phyloP scores from a whole-genome alignment of 371 early-diverging fungal species.

The Rhizoclosmatium hyalinum region DNA sequence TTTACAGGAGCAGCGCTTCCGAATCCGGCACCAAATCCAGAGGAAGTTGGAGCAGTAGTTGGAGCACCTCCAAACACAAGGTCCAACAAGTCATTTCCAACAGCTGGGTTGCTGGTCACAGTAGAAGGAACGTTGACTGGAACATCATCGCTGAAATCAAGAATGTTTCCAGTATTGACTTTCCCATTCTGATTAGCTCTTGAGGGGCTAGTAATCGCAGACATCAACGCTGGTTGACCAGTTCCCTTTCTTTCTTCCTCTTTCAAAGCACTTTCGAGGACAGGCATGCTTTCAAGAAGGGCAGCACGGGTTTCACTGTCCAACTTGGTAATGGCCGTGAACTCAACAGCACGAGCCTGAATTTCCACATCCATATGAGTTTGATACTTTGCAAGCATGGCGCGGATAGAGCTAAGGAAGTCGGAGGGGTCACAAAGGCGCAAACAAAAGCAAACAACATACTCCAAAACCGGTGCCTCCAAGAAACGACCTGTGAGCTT shows the following conservation, averaged over 20 bases:
- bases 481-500: constrained; percentile 86
- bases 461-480: constrained; percentile 52
- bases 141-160: constrained; percentile 42
- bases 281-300: constrained; percentile 93
- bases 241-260: constrained; percentile 61
- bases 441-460: not conserved
- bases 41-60: constrained; percentile 10
- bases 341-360: constrained; percentile 94
- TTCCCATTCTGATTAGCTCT: not conserved
- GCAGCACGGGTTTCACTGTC: constrained; percentile 69
- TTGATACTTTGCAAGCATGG: constrained; percentile 67
- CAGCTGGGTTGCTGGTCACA: not conserved
- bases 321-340: constrained; percentile 72
- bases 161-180: constrained; percentile 21
- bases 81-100: constrained; percentile 38
- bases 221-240: constrained; percentile 41
- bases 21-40: constrained; percentile 11
- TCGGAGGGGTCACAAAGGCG: not conserved
- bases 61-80: constrained; percentile 40
- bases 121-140: constrained; percentile 13
- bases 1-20: constrained; percentile 24
- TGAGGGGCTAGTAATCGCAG: not conserved
- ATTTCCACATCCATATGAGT: constrained; percentile 86
- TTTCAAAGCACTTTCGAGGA: constrained; percentile 70
- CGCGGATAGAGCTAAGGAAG: constrained; percentile 53